Conservation (phyloP, 2,329 filamentous ascomycete genomes). For the Pseudonectria buxi region DNA sequence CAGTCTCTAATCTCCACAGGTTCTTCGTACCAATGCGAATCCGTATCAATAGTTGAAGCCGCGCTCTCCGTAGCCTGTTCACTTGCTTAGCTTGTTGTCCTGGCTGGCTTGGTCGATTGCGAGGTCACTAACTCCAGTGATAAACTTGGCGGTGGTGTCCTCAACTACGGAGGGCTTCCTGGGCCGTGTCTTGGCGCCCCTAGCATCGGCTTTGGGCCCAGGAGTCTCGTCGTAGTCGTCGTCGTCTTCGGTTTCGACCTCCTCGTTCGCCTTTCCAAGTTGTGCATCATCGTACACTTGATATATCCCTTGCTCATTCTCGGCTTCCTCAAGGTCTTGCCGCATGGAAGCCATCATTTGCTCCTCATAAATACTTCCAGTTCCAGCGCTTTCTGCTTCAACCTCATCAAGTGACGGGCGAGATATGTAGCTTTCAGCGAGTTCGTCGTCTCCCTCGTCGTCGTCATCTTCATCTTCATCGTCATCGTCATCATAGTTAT, state of each 20-base stretch:
- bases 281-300: no score
- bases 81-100: conserved; percentile 25
- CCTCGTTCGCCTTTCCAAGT: conserved; percentile 30
- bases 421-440: conserved; percentile 25
- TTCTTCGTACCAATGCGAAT: conserved; percentile 13
- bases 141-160: conserved; percentile 50
- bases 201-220: conserved; percentile 20
- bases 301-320: conserved; percentile 27
- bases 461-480: conserved; percentile 37
- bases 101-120: conserved; percentile 35
- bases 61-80: conserved; percentile 13
- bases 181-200: conserved; percentile 14
- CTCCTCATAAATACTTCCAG: conserved; percentile 39
- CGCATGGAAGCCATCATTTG: conserved; percentile 32
- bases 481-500: conserved; percentile 36
- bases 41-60: conserved; percentile 7
- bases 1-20: conserved; percentile 23
- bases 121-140: conserved; percentile 52
- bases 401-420: conserved; percentile 29
- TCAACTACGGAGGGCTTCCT: conserved; percentile 24
- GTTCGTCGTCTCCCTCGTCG: conserved; percentile 32
- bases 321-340: conserved; percentile 35
- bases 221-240: conserved; percentile 32
- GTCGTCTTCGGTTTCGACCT: conserved; percentile 33
- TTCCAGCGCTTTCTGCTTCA: conserved; percentile 36